Conservation (phyloP, 352 stramenopile species). For the Pythium graminicola region DNA sequence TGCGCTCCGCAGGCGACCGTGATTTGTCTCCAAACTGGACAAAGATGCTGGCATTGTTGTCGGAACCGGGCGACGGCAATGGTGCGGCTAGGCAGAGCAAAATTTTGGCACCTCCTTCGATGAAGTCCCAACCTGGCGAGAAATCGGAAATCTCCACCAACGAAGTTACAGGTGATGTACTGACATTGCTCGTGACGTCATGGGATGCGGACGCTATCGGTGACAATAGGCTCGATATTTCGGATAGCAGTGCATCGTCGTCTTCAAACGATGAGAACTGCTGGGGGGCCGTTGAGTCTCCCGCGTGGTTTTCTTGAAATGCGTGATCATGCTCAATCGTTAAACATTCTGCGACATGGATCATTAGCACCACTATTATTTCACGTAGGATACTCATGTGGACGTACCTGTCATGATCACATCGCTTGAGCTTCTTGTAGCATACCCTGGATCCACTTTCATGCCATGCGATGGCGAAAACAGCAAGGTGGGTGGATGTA, state of each 20-base stretch:
- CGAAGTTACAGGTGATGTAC: background rate
- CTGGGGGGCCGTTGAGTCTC: background rate
- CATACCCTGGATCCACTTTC: slow-evolving; percentile 16
- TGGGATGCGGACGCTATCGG: slow-evolving; percentile 5
- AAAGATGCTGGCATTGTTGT: slow-evolving; percentile 30
- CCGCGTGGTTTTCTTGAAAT: background rate
- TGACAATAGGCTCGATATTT: slow-evolving; percentile 12
- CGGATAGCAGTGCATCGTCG: slow-evolving; percentile 26
- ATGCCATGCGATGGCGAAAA: background rate
- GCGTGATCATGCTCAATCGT: slow-evolving; percentile 31
- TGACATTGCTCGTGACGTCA: background rate
- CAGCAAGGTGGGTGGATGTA: background rate
- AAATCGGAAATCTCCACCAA: slow-evolving; percentile 67
- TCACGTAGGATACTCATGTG: no score
- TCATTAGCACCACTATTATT: slow-evolving; percentile 7
- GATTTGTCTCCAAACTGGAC: slow-evolving; percentile 59
- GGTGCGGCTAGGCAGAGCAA: slow-evolving; percentile 65
- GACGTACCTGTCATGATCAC: slow-evolving; percentile 49
- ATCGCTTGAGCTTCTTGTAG: slow-evolving; percentile 28
- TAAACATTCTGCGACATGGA: slow-evolving; percentile 38
- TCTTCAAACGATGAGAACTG: slow-evolving; percentile 20
- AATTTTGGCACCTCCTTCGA: slow-evolving; percentile 68
- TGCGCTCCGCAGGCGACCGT: slow-evolving; percentile 42
- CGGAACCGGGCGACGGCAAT: slow-evolving; percentile 17
- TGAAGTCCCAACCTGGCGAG: slow-evolving; percentile 80